These are phyloP conservation scores for Leccinum rimulosum DNA, from an alignment of 768 basidiomycete species.

Conservation along the genomic window DNA sequence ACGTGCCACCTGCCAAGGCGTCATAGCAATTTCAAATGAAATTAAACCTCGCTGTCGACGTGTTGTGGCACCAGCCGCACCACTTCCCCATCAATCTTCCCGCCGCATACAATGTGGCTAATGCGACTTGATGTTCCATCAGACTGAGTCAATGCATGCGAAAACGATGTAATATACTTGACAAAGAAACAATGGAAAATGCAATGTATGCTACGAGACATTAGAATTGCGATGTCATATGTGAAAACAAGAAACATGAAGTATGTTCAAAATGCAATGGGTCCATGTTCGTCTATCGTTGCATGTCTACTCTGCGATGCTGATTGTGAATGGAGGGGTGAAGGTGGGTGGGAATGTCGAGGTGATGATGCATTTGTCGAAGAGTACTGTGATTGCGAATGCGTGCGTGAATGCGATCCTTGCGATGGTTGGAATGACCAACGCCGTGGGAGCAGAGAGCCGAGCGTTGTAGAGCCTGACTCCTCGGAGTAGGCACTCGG, in stretches of 20 bases:
- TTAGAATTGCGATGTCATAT: background rate
- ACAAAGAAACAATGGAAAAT: slow-evolving; percentile 4
- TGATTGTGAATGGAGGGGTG: slow-evolving; percentile 27
- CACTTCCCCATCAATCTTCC: background rate
- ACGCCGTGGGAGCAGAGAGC: slow-evolving; percentile 32
- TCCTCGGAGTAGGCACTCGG: slow-evolving; percentile 31
- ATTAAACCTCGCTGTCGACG: background rate
- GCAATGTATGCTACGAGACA: slow-evolving; percentile 6
- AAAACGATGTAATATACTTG: slow-evolving; percentile 3
- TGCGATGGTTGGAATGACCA: slow-evolving; percentile 33
- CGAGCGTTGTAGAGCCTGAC: slow-evolving; percentile 36
- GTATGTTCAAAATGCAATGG: slow-evolving; percentile 15
- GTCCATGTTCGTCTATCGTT: slow-evolving; percentile 31
- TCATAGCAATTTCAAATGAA: background rate
- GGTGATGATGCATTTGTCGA: slow-evolving; percentile 29
- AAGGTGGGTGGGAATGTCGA: slow-evolving; percentile 32
- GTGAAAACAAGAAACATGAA: slow-evolving; percentile 1
- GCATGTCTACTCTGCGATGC: slow-evolving; percentile 30
- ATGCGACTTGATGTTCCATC: background rate
- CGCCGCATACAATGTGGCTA: slow-evolving; percentile 3
- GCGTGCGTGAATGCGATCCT: slow-evolving; percentile 28
- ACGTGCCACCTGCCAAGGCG: background rate
- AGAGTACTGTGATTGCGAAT: slow-evolving; percentile 34
- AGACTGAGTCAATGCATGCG: background rate
- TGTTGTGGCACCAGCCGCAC: background rate